Evolutionary conservation across 352 stramenopile species (phyloP), one percentile per base, ranked within the genome.

Genomic region (Thraustotheca clavata): DNA sequence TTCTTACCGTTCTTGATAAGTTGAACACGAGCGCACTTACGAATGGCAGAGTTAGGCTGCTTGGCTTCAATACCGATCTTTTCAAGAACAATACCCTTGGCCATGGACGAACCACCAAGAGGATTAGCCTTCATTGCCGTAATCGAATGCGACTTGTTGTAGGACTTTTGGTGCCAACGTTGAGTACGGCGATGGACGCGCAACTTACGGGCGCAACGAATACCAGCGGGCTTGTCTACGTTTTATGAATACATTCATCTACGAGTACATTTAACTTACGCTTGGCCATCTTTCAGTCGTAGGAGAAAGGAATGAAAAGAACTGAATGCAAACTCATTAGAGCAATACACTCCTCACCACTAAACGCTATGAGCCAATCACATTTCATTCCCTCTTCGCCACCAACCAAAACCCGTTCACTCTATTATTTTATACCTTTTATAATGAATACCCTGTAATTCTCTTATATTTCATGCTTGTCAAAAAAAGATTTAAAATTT

Each of bases 1-100:
- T 99, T 99, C 96, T 99, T 99, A 73, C 96, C 98, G 82, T 99
- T 99, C 95, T 99, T 99, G 86, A 99, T 99, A 38, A 99, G 85
- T 86, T 99, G 97, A 67, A 99, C 97, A 83, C 97, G 96, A 39
- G 97, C 96, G 75, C 95, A 99, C 91, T 99, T 99, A 76, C 97
- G 96, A 88, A 99, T 99, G 70, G 97, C 97, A 43, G 96, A 99
- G 93, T 99, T 99, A 61, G 97, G 97, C 89, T 99, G 97, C 87
- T 99, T 99, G 71, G 97, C 97, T 76, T 99, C 97, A 97, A 99
- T 99, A 79, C 97, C 97, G 76, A 99, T 99, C 91, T 99, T 99
- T 80, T 99, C 97, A 43, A 99, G 86, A 36, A 99, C 97, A 78
- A 99, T 99, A 78, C 97, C 97, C 91, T 99, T 99, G 72, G 97